Conservation (phyloP, 2,329 filamentous ascomycete species). For the Penicillium capsulatum region DNA sequence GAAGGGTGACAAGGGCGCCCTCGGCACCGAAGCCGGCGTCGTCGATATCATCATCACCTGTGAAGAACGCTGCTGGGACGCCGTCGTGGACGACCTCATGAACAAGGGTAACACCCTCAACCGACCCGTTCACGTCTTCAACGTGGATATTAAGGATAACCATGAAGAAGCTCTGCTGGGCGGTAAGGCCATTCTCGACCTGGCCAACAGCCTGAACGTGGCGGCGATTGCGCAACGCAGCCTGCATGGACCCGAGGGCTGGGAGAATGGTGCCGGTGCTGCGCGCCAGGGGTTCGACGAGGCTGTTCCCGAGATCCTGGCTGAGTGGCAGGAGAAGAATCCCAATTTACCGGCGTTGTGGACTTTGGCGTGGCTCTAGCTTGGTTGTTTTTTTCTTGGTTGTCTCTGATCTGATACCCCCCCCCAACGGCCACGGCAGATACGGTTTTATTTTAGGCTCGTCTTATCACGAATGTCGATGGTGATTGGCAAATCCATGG, state of each 20-base stretch:
- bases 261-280: constrained; percentile 64
- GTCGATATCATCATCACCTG: constrained; percentile 96
- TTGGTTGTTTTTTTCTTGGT: constrained; percentile 16
- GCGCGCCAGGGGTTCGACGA: constrained; percentile 81
- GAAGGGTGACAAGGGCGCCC: constrained; percentile 67
- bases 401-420: constrained; percentile 1
- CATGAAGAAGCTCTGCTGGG: constrained; percentile 93
- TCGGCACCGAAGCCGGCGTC: constrained; percentile 79
- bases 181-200: constrained; percentile 83
- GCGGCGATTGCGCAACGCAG: constrained; percentile 74
- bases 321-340: constrained; percentile 91
- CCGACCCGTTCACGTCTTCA: constrained; percentile 92
- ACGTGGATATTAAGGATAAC: constrained; percentile 97
- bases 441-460: too few species aligned
- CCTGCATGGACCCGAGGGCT: constrained; percentile 58
- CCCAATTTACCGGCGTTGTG: constrained; percentile 85
- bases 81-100: constrained; percentile 88
- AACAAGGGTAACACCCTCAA: constrained; percentile 82
- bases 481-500: too few species aligned
- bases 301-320: constrained; percentile 84
- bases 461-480: too few species aligned
- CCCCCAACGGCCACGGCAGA: neutral
- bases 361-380: constrained; percentile 89
- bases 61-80: constrained; percentile 97
- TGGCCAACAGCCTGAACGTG: constrained; percentile 78